phyloP scores from a whole-genome alignment of 495 filamentous ascomycete species.

The Cercophora scortea region DNA sequence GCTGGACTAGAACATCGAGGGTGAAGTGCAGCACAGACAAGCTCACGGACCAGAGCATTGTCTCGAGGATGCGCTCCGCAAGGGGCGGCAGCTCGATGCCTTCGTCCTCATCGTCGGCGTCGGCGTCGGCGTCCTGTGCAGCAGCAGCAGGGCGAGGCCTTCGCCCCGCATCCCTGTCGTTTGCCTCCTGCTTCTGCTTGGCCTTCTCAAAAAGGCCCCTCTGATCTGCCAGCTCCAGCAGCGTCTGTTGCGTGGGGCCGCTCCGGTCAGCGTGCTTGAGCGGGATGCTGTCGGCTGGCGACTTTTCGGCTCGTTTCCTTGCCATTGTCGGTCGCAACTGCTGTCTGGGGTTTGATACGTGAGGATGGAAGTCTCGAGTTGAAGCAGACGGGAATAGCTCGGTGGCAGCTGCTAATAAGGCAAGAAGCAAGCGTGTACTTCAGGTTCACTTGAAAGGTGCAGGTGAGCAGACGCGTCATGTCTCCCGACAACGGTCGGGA shows the following conservation, averaged over 20 bases:
- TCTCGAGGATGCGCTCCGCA: slow-evolving; percentile 47
- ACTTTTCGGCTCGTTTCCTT: slow-evolving; percentile 39
- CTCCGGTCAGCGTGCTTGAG: slow-evolving; percentile 53
- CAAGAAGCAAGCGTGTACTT: too few relatives aligned
- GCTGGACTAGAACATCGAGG: slow-evolving; percentile 80
- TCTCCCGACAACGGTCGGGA: too few relatives aligned
- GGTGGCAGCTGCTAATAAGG: too few relatives aligned
- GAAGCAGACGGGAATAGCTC: too few relatives aligned
- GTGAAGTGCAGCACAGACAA: slow-evolving; percentile 79
- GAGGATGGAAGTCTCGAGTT: too few relatives aligned
- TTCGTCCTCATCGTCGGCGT: slow-evolving; percentile 21
- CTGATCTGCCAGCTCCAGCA: slow-evolving; percentile 57
- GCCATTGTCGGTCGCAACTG: slow-evolving; percentile 23
- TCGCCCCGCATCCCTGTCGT: slow-evolving; percentile 21
- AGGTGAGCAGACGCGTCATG: too few relatives aligned
- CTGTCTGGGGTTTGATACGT: too few relatives aligned
- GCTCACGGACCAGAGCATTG: slow-evolving; percentile 61
- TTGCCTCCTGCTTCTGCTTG: slow-evolving; percentile 16
- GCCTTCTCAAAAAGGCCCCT: slow-evolving; percentile 42
- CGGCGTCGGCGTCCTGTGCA: slow-evolving; percentile 9
- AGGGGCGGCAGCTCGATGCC: slow-evolving; percentile 24
- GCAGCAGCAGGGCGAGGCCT: slow-evolving; percentile 10
- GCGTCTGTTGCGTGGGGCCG: slow-evolving; percentile 46
- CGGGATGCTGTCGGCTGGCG: slow-evolving; percentile 38
- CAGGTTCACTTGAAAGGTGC: too few relatives aligned